A percentile compares a stretch with the other conserved stretches of the same genome.
Conservation (phyloP, 495 filamentous ascomycete species). For the Choiromyces venosus region DNA sequence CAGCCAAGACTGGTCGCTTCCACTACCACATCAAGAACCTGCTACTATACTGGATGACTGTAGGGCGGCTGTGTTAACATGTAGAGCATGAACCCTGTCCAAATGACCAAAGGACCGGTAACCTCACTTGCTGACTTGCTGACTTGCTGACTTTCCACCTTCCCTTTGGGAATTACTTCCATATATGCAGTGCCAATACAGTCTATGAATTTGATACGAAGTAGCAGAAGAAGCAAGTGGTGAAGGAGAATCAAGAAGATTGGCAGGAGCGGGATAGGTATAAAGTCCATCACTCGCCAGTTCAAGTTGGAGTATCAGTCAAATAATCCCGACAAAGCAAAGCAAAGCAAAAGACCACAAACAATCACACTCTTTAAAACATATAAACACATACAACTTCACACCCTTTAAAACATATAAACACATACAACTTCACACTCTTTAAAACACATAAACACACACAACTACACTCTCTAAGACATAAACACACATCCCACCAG, state of each 20-base stretch:
- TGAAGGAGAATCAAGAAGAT: not conserved
- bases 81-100: not conserved
- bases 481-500: not conserved
- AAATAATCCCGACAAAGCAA: not conserved
- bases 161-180: not conserved
- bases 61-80: not conserved
- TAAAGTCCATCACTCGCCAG: not conserved
- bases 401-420: not conserved
- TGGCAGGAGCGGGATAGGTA: not conserved
- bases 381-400: not conserved
- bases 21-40: not conserved
- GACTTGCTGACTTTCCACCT: not conserved
- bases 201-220: not conserved
- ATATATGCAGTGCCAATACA: not conserved
- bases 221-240: not conserved
- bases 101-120: not conserved
- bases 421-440: not conserved
- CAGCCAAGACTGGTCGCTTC: not conserved
- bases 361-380: not conserved
- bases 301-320: not conserved
- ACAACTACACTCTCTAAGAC: not conserved
- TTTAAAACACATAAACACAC: not conserved
- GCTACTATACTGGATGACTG: not conserved
- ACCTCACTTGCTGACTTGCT: not conserved
- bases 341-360: not conserved